These are phyloP conservation scores for Breviolum minutum DNA, from an alignment of 73 alveolate genomes.

Conservation along the genomic window DNA sequence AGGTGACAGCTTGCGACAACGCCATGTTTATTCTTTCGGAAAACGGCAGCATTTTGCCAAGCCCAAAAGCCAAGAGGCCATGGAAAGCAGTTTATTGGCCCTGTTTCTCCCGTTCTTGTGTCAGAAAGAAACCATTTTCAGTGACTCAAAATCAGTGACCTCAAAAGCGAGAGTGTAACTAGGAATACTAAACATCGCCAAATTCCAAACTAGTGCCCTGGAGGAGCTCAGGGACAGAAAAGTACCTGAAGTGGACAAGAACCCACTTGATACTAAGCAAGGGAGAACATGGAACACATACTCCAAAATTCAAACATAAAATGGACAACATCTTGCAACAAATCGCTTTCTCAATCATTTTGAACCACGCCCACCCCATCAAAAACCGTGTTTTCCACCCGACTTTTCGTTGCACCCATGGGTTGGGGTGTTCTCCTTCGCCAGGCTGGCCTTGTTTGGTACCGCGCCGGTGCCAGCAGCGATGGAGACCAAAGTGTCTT, in stretches of 20 bases:
- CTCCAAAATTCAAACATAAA: no score
- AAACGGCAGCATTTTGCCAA: not conserved
- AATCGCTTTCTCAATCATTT: no score
- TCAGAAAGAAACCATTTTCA: not conserved
- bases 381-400: not conserved
- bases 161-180: no score
- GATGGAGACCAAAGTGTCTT: not conserved
- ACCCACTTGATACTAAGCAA: not conserved
- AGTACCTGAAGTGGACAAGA: no score
- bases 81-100: not conserved
- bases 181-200: no score
- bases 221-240: no score
- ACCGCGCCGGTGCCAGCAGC: conserved; percentile 57
- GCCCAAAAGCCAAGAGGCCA: not conserved
- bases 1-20: conserved; percentile 21
- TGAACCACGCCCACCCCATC: no score
- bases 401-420: not conserved
- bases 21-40: not conserved
- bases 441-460: conserved; percentile 73
- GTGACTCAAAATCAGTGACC: not conserved
- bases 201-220: no score
- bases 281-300: not conserved
- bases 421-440: not conserved
- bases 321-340: no score
- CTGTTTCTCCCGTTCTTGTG: not conserved